Base-by-base conservation (phyloP, 2,329 filamentous ascomycete species). In the Trichoderma semiorbis region DNA sequence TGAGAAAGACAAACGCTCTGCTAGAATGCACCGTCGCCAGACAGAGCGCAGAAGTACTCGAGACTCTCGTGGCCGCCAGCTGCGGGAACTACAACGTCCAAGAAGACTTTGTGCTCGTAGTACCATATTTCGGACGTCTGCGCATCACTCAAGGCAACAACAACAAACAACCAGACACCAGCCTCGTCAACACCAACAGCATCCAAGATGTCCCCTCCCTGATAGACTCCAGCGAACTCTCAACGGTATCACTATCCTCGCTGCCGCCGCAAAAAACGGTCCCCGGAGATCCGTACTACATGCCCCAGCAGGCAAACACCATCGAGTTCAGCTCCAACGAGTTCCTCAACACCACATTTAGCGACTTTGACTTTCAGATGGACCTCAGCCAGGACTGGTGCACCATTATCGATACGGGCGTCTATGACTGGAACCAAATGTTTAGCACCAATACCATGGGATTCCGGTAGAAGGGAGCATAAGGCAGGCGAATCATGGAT, bases 111-210 rank as follows among this genome's bases (percentile, higher is more conserved):
- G 47, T 28, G 3, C 18, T 72, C 4, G 53, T 70, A 7, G 72
- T 72, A 8, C 72, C 72, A 10, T 73, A 73, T 16, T 73, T 73
- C 60, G 72, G 72, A 18, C 61, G 67, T 7, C 21, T 73, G 32
- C 64, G 60, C n/a, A 73, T 73, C 60, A 69, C 28, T 12, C 34
- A 53, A 32, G 50, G 21, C 3, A 36, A 36, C 14, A n/a, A 7
- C 53, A 36, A 36, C 39, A 43, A 43, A 14, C 14, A 11, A 39
- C 36, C 24, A 4, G 14, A 24, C 34, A 65, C 34, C 21, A 66
- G 3, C n/a, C 57, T 60, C 57, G 7, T 30, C 55, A 58, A 58
- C 26, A 32, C n/a, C 55, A 53, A 36, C 28, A 61, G 21, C 39
- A 34, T 21, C 30, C 53, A 60, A 6, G n/a, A 3, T 7, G 5